Percentiles rank a stretch among this genome's conserved stretches.
Conservation (phyloP, 164 flowering plant genomes). For the Kalanchoe fedtschenkoi region DNA sequence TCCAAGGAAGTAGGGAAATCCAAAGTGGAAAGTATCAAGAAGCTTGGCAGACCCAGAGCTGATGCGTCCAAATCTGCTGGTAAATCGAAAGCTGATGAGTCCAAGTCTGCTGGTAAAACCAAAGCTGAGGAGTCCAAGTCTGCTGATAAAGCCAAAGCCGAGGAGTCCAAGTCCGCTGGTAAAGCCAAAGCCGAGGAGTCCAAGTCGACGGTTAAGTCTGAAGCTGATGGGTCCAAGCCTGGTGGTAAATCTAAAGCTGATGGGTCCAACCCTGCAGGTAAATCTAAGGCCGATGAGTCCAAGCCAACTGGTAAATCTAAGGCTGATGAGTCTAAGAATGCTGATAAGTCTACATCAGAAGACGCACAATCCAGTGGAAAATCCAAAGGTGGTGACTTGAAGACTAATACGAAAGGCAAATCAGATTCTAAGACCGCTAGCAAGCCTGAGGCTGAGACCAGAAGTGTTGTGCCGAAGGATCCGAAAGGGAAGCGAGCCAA, state of each 20-base stretch:
- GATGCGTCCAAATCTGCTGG: slow-evolving; percentile 14
- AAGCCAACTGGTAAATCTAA: slow-evolving; percentile 25
- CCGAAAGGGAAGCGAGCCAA: not conserved
- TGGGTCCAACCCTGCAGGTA: slow-evolving; percentile 15
- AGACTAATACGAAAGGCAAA: not conserved
- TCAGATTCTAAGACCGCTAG: not conserved
- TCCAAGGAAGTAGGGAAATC: slow-evolving; percentile 9
- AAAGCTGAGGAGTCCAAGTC: slow-evolving; percentile 14
- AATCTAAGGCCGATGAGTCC: slow-evolving; percentile 20
- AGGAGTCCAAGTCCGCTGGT: slow-evolving; percentile 15
- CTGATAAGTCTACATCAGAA: slow-evolving; percentile 17
- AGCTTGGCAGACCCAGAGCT: slow-evolving; percentile 17
- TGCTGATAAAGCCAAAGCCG: slow-evolving; percentile 19
- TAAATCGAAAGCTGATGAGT: slow-evolving; percentile 26
- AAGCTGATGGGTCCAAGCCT: no score
- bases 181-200: no score
- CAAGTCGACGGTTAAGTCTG: slow-evolving; percentile 17
- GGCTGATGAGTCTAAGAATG: slow-evolving; percentile 13
- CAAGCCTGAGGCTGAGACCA: not conserved
- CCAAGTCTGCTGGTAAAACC: no score
- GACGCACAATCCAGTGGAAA: slow-evolving; percentile 15
- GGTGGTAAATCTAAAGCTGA: slow-evolving; percentile 16
- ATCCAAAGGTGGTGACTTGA: slow-evolving; percentile 19
- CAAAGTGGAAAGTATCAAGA: slow-evolving; percentile 7
- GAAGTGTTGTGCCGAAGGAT: not conserved